These are phyloP conservation scores for Globisporangium recalcitrans DNA, from an alignment of 352 stramenopile species.

Conservation along the genomic window DNA sequence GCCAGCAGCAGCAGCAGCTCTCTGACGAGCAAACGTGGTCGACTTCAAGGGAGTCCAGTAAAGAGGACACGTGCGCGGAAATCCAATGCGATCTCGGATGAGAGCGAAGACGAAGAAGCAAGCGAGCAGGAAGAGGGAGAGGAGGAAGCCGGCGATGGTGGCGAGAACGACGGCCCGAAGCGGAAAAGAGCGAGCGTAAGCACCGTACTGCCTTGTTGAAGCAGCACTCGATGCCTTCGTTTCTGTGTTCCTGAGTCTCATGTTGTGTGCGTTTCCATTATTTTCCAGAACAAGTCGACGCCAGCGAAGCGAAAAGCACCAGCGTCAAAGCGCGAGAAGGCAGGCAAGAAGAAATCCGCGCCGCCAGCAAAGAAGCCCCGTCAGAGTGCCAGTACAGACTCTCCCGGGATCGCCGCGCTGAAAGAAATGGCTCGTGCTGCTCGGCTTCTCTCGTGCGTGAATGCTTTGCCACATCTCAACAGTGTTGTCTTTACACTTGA, in stretches of 20 bases:
- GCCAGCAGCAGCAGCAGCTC: too few relatives aligned
- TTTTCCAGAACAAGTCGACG: conserved; percentile 2
- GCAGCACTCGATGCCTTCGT: neutral
- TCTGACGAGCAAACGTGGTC: neutral
- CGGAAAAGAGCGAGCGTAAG: conserved; percentile 25
- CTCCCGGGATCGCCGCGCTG: conserved; percentile 45
- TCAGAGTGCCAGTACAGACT: conserved; percentile 21
- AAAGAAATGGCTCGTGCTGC: conserved; percentile 69
- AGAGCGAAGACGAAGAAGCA: conserved; percentile 19
- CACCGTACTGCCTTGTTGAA: neutral
- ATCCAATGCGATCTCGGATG: conserved; percentile 35
- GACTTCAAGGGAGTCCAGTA: conserved; percentile 12
- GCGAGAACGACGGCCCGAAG: conserved; percentile 20
- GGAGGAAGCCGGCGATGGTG: conserved; percentile 17
- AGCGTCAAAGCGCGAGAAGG: conserved; percentile 15
- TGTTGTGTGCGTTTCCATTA: neutral
- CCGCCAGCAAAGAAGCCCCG: conserved; percentile 22
- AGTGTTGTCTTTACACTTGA: neutral
- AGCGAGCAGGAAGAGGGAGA: conserved; percentile 18
- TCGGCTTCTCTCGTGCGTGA: conserved; percentile 57
- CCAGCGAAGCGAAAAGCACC: conserved; percentile 6
- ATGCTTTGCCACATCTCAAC: neutral
- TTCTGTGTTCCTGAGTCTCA: neutral
- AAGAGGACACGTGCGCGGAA: conserved; percentile 21
- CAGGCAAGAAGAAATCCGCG: conserved; percentile 13